Conservation (phyloP, 1,284 basidiomycete species). For the Schizophyllum amplum region DNA sequence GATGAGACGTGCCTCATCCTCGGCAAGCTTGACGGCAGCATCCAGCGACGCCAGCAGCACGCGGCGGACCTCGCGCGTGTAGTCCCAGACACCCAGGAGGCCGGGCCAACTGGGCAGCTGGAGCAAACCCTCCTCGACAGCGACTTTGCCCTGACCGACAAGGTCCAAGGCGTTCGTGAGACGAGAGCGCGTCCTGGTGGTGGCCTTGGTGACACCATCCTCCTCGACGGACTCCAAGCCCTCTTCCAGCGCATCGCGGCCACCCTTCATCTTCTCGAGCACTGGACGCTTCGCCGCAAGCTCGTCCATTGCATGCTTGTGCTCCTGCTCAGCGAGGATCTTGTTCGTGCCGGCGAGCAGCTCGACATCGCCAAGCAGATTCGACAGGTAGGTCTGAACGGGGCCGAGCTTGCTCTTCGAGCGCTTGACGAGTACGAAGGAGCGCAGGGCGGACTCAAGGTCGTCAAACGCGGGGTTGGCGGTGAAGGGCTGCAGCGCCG, state of each 20-base stretch:
- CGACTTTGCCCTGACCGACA: conserved; percentile 71
- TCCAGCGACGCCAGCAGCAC: conserved; percentile 81
- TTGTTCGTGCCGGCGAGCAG: conserved; percentile 84
- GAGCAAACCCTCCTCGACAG: conserved; percentile 38
- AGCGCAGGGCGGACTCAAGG: conserved; percentile 87
- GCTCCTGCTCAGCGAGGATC: conserved; percentile 76
- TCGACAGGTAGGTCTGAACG: conserved; percentile 87
- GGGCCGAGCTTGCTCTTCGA: conserved; percentile 94
- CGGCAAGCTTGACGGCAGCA: conserved; percentile 71
- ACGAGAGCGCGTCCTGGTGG: conserved; percentile 47
- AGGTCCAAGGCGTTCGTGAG: conserved; percentile 71
- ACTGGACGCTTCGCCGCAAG: conserved; percentile 73
- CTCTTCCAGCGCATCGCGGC: conserved; percentile 71
- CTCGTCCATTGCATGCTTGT: conserved; percentile 68
- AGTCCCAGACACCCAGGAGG: conserved; percentile 82
- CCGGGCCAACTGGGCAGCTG: conserved; percentile 84
- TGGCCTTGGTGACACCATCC: conserved; percentile 49
- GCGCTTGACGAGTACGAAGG: conserved; percentile 94
- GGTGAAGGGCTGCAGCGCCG: conserved; percentile 55
- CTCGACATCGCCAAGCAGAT: conserved; percentile 85
- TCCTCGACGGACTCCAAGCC: conserved; percentile 81
- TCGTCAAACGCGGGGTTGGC: conserved; percentile 73
- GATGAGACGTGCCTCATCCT: conserved; percentile 74
- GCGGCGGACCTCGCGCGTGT: conserved; percentile 77
- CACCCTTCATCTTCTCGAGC: conserved; percentile 79